These are phyloP conservation scores for Dalbergia cultrata DNA, from an alignment of 306 rosid genomes.

Conservation along the genomic window DNA sequence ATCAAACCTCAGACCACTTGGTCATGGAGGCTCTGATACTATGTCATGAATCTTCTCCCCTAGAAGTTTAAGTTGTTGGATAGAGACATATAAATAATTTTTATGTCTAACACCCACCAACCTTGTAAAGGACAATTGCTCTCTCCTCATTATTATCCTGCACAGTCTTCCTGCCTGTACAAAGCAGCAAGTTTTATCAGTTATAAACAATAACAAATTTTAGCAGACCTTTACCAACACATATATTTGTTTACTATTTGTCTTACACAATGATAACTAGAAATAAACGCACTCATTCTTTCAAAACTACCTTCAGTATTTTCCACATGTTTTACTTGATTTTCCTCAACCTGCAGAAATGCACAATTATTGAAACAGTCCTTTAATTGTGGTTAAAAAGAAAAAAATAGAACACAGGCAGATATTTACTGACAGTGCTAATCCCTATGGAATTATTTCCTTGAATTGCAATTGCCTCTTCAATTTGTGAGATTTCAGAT, in stretches of 20 bases:
- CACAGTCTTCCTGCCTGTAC: constrained; percentile 66
- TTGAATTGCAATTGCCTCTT: constrained; percentile 93
- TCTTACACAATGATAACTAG: constrained; percentile 43
- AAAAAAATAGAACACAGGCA: constrained; percentile 24
- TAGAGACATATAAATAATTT: too few relatives aligned
- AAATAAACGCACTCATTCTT: constrained; percentile 28
- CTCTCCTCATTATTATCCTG: constrained; percentile 81
- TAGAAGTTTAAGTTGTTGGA: too few relatives aligned
- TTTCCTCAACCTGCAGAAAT: constrained; percentile 76
- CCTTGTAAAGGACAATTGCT: constrained; percentile 92
- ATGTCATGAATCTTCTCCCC: too few relatives aligned
- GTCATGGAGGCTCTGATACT: too few relatives aligned
- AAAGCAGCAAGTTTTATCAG: constrained; percentile 45
- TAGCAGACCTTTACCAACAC: constrained; percentile 5
- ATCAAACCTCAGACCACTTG: too few relatives aligned
- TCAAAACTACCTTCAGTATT: constrained; percentile 65
- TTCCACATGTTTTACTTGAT: constrained; percentile 70
- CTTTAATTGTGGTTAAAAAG: constrained; percentile 6
- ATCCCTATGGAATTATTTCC: constrained; percentile 74
- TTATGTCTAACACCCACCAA: constrained; percentile 44
- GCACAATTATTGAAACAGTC: constrained; percentile 42
- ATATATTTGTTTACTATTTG: constrained; percentile 34
- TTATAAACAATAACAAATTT: constrained; percentile 42
- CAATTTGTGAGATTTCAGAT: constrained; percentile 92
- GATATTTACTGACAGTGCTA: constrained; percentile 64